phyloP scores from a whole-genome alignment of 192 early-diverging fungal species.

The Chytriomyces confervae region DNA sequence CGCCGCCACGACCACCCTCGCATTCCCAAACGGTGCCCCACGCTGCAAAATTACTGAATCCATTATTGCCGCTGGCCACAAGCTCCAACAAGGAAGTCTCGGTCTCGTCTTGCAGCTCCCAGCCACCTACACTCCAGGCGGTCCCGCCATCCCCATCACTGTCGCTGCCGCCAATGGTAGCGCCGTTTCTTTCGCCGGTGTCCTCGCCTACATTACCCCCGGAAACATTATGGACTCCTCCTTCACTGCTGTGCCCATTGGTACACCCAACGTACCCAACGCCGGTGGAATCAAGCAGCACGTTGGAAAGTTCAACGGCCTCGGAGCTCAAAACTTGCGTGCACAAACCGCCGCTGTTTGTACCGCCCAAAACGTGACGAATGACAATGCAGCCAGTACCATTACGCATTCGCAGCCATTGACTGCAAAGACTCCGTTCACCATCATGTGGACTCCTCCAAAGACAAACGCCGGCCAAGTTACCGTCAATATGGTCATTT shows the following conservation, averaged over 20 bases:
- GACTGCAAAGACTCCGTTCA: neutral
- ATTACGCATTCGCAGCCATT: constrained; percentile 39
- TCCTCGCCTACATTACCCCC: constrained; percentile 43
- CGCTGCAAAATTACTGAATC: constrained; percentile 20
- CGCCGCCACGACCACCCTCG: neutral
- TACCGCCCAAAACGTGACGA: constrained; percentile 26
- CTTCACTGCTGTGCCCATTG: constrained; percentile 9
- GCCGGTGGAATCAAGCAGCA: neutral
- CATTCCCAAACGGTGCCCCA: constrained; percentile 29
- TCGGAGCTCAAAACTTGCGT: constrained; percentile 38
- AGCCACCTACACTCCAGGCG: constrained; percentile 34
- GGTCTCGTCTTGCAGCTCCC: constrained; percentile 15
- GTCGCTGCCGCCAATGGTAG: neutral
- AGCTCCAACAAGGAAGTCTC: neutral
- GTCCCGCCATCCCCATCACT: constrained; percentile 27
- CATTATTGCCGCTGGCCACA: constrained; percentile 6
- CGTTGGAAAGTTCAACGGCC: constrained; percentile 8
- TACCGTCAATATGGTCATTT: constrained; percentile 31
- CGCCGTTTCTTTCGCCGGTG: constrained; percentile 21
- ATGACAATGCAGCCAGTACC: constrained; percentile 35
- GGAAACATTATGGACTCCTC: constrained; percentile 30
- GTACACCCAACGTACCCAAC: neutral
- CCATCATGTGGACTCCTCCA: constrained; percentile 33
- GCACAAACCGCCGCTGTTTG: constrained; percentile 45
- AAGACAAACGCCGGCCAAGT: neutral